A percentile compares a stretch with the other conserved stretches of the same genome.
phyloP scores from a whole-genome alignment of 2,329 filamentous ascomycete species.

The Aspergillus latus region DNA sequence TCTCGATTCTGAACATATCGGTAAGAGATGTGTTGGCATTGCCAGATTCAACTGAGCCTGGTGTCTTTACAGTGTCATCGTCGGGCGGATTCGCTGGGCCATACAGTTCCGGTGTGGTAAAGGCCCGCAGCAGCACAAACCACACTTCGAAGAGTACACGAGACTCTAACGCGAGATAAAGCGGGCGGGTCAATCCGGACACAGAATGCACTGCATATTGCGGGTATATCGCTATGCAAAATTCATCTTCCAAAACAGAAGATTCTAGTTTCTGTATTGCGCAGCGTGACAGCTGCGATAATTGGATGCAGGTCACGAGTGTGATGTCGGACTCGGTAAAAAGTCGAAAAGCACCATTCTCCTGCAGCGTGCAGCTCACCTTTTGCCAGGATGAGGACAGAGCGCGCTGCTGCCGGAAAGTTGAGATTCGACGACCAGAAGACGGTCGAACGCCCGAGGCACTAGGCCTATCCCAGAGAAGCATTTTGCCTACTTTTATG shows the following conservation, averaged over 20 bases:
- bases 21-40: slow-evolving; percentile 39
- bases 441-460: slow-evolving; percentile 39
- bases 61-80: slow-evolving; percentile 45
- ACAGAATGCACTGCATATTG: slow-evolving; percentile 78
- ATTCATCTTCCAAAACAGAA: slow-evolving; percentile 88
- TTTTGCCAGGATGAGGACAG: slow-evolving; percentile 72
- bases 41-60: slow-evolving; percentile 28
- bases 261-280: slow-evolving; percentile 87
- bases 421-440: slow-evolving; percentile 48
- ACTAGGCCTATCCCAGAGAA: slow-evolving; percentile 81
- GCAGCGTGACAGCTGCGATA: slow-evolving; percentile 84
- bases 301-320: slow-evolving; percentile 77
- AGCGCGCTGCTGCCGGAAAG: slow-evolving; percentile 57
- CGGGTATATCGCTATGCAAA: slow-evolving; percentile 92
- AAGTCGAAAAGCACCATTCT: slow-evolving; percentile 91
- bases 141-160: slow-evolving; percentile 94
- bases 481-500: slow-evolving; percentile 91
- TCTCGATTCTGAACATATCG: slow-evolving; percentile 68
- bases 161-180: slow-evolving; percentile 84
- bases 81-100: slow-evolving; percentile 53
- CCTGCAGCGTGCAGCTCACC: slow-evolving; percentile 89
- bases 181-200: slow-evolving; percentile 76
- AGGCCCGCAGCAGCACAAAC: slow-evolving; percentile 88
- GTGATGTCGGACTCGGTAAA: slow-evolving; percentile 81
- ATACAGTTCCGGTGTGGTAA: slow-evolving; percentile 89